A percentile compares a stretch with the other conserved stretches of the same genome.
phyloP scores from a whole-genome alignment of 352 stramenopile species.

The Phytophthora melonis region DNA sequence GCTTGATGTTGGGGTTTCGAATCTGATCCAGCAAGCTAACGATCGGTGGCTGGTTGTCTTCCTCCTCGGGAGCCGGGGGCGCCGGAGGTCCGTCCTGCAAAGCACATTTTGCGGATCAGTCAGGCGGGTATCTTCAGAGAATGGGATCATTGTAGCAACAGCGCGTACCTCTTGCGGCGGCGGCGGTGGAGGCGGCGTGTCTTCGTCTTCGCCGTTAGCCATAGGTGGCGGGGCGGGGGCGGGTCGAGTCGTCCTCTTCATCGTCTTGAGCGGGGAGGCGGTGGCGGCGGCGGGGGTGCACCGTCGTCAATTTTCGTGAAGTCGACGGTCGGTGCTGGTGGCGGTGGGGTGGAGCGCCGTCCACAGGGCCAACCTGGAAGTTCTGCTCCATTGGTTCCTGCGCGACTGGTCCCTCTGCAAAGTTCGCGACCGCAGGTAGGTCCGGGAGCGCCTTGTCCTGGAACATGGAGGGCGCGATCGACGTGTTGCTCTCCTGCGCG shows the following conservation, averaged over 20 bases:
- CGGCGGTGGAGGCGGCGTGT: conserved; percentile 58
- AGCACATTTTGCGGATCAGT: conserved; percentile 1
- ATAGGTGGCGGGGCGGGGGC: conserved; percentile 53
- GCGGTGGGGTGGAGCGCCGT: conserved; percentile 69
- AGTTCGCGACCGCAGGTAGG: conserved; percentile 66
- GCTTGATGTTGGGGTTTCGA: conserved; percentile 63
- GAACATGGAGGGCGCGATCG: conserved; percentile 86
- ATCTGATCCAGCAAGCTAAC: conserved; percentile 69
- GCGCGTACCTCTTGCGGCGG: conserved; percentile 44
- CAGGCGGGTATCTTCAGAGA: background rate
- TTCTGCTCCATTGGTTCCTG: conserved; percentile 65
- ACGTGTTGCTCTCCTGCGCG: conserved; percentile 64
- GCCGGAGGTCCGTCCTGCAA: conserved; percentile 43
- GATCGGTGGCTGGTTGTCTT: conserved; percentile 41
- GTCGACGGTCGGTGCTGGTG: conserved; percentile 64
- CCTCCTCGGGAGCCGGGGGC: conserved; percentile 34
- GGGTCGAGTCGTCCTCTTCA: conserved; percentile 53
- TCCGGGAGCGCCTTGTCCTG: conserved; percentile 84
- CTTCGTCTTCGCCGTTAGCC: conserved; percentile 44
- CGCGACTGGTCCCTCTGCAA: conserved; percentile 70
- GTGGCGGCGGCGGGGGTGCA: conserved; percentile 64
- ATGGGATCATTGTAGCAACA: background rate
- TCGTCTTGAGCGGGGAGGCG: conserved; percentile 45
- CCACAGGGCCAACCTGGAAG: conserved; percentile 72
- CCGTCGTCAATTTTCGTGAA: conserved; percentile 58